phyloP scores from a whole-genome alignment of 2,329 filamentous ascomycete species.

The Fusarium oxysporum region DNA sequence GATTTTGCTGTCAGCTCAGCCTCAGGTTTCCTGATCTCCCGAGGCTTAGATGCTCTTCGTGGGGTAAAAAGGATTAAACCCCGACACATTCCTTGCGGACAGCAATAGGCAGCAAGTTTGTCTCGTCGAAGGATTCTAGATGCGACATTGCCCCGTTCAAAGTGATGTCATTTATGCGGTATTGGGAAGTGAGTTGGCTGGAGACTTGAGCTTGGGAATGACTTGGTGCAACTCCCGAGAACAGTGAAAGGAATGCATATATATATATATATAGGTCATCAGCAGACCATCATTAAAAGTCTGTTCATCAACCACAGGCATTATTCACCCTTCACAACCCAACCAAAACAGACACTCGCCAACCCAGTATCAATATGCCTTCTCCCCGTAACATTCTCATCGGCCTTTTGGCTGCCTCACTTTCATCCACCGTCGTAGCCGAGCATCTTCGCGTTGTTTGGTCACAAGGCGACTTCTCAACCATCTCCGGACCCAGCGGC shows the following conservation, averaged over 20 bases:
- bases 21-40: not conserved
- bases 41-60: not conserved
- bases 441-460: conserved; percentile 19
- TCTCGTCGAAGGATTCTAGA: not conserved
- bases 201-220: not conserved
- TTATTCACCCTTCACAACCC: too few species aligned
- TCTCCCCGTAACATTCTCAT: not conserved
- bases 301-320: not conserved
- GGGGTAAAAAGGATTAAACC: not conserved
- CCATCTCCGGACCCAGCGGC: conserved; percentile 5
- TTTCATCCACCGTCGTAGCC: not conserved
- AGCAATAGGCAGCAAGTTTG: not conserved
- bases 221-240: not conserved
- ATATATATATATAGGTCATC: not conserved
- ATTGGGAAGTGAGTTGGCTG: not conserved
- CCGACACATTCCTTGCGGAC: too few species aligned
- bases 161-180: not conserved
- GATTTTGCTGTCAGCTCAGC: not conserved
- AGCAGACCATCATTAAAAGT: not conserved
- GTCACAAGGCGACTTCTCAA: conserved; percentile 8
- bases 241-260: not conserved
- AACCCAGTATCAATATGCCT: not conserved
- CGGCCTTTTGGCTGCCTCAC: conserved; percentile 1
- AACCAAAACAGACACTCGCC: too few species aligned
- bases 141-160: not conserved